Evolutionary conservation across 768 basidiomycete species (phyloP).

Genomic region (Mrakia gelida): DNA sequence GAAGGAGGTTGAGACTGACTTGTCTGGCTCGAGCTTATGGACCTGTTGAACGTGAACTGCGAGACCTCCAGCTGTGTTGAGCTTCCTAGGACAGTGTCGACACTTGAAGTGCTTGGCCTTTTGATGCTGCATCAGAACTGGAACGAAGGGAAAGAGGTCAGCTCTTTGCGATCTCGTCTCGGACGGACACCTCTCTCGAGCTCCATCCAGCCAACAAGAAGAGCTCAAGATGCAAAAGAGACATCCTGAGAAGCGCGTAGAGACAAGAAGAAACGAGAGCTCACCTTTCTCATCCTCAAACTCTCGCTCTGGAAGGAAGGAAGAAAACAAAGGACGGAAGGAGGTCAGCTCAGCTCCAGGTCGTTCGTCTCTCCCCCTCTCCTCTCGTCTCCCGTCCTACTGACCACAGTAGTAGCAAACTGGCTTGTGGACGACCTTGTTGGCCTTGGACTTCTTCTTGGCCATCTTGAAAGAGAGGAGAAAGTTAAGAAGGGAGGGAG

Average conservation of each 20-base stretch:
- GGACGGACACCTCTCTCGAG: not conserved
- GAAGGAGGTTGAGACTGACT: constrained; percentile 49
- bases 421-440: constrained; percentile 25
- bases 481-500: no score
- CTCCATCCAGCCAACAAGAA: not conserved
- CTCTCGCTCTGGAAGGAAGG: constrained; percentile 62
- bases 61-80: constrained; percentile 88
- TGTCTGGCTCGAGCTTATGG: constrained; percentile 96
- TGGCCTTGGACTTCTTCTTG: constrained; percentile 23
- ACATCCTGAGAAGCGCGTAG: not conserved
- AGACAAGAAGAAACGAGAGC: constrained; percentile 36
- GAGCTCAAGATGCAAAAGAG: not conserved
- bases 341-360: not conserved
- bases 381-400: not conserved
- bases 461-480: not conserved
- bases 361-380: no score
- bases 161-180: constrained; percentile 5
- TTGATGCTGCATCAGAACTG: constrained; percentile 97
- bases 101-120: constrained; percentile 99
- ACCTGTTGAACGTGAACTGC: constrained; percentile 99
- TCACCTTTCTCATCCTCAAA: constrained; percentile 98
- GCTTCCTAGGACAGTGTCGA: constrained; percentile 83
- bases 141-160: constrained; percentile 5
- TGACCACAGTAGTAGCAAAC: constrained; percentile 33
- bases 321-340: not conserved